Conservation (phyloP, 345 rosid genomes). For the Carallia pectinifolia region DNA sequence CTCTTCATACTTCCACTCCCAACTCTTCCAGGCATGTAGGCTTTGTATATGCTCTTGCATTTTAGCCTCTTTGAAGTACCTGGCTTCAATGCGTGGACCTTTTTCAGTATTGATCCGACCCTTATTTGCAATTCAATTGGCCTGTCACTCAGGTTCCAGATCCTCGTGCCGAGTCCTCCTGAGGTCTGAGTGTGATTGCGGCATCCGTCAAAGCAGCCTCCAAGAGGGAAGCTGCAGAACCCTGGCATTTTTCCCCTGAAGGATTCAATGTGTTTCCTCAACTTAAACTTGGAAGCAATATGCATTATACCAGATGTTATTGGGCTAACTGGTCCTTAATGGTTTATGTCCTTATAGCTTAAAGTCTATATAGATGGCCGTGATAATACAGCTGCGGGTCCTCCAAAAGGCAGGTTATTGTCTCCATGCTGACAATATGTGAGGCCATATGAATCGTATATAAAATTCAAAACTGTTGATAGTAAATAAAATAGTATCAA, state of each 20-base stretch:
- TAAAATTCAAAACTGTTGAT: too few relatives aligned
- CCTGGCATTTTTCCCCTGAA: constrained; percentile 38
- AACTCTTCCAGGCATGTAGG: constrained; percentile 51
- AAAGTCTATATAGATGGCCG: constrained; percentile 21
- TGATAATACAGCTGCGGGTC: neutral
- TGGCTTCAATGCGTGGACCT: constrained; percentile 75
- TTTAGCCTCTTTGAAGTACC: constrained; percentile 72
- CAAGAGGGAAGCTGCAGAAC: constrained; percentile 37
- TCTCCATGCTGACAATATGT: neutral
- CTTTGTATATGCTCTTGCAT: constrained; percentile 72
- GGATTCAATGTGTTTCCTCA: constrained; percentile 37
- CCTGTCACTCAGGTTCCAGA: constrained; percentile 75
- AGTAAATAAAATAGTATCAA: too few relatives aligned
- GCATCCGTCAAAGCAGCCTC: constrained; percentile 75
- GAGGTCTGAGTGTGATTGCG: constrained; percentile 53
- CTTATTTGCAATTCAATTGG: constrained; percentile 74
- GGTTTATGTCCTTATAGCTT: neutral
- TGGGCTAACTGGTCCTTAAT: too few relatives aligned
- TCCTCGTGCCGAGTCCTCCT: constrained; percentile 57
- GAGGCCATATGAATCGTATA: constrained; percentile 7
- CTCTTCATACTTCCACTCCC: constrained; percentile 45
- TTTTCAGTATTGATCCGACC: constrained; percentile 77
- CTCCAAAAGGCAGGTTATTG: neutral
- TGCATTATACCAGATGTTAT: constrained; percentile 12
- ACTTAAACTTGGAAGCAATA: constrained; percentile 32